Evolutionary conservation across 495 filamentous ascomycete species (phyloP).

Genomic region (Margaritispora aquatica): DNA sequence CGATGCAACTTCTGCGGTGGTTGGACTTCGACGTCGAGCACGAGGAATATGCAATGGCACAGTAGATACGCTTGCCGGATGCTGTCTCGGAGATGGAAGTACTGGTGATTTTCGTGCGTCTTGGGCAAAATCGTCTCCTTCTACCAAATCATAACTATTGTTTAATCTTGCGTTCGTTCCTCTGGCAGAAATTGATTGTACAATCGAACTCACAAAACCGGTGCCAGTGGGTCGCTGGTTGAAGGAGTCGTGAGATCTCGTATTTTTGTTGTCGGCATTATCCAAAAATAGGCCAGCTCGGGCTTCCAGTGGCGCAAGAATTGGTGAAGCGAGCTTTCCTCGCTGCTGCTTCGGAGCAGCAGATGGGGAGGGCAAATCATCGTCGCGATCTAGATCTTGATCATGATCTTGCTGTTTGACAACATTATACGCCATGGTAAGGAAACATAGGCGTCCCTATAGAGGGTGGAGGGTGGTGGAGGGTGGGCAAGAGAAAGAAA

Average conservation of each 20-base stretch:
- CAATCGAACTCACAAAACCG: conserved; percentile 1
- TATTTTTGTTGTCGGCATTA: not conserved
- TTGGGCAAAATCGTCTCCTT: conserved; percentile 15
- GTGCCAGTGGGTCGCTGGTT: not conserved
- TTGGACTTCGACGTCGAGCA: conserved; percentile 7
- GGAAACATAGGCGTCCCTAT: not conserved
- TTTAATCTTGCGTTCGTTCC: conserved; percentile 1
- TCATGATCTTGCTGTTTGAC: conserved; percentile 13
- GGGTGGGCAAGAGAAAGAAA: not conserved
- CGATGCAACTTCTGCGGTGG: conserved; percentile 6
- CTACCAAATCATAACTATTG: conserved; percentile 16
- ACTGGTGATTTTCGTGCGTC: conserved; percentile 4
- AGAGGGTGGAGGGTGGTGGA: not conserved
- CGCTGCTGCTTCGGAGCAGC: not conserved
- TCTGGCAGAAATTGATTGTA: conserved; percentile 4
- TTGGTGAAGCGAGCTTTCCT: conserved; percentile 7
- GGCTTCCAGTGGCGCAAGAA: conserved; percentile 6
- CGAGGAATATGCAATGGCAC: conserved; percentile 5
- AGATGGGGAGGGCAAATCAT: not conserved
- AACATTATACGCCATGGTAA: conserved; percentile 15
- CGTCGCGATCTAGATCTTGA: not conserved
- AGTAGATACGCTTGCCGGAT: conserved; percentile 1
- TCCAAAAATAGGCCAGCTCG: conserved; percentile 14
- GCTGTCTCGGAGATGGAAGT: not conserved
- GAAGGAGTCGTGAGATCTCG: not conserved